Conservation (phyloP, 2,329 filamentous ascomycete species). For the Dactylellina sp. region DNA sequence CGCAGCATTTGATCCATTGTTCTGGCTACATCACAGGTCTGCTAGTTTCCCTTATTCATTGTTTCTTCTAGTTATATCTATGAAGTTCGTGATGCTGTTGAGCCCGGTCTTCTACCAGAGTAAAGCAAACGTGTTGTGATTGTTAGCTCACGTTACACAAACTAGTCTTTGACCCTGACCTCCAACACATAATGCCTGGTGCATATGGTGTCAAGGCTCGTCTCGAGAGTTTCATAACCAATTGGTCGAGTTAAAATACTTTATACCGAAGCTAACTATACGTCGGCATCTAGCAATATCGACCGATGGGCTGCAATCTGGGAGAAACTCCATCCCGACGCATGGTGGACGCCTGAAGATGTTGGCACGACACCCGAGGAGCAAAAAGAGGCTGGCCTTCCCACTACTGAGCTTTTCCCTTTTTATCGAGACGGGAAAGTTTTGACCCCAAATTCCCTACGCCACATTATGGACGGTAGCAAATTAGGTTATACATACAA, state of each 20-base stretch:
- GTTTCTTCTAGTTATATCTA: background rate
- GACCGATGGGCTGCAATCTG: constrained; percentile 39
- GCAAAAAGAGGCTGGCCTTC: background rate
- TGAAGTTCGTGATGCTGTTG: no score
- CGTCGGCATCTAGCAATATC: constrained; percentile 37
- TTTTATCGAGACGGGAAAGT: background rate
- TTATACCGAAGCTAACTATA: no score
- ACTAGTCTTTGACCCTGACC: no score
- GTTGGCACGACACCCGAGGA: background rate
- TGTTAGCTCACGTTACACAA: no score
- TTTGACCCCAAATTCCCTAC: background rate
- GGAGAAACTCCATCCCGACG: constrained; percentile 14
- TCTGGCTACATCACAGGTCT: constrained; percentile 46
- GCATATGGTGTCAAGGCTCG: no score
- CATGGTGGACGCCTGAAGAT: constrained; percentile 10
- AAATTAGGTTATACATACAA: constrained; percentile 13
- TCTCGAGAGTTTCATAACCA: no score
- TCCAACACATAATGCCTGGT: no score
- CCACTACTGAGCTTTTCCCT: background rate
- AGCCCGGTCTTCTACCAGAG: no score
- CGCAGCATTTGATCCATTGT: constrained; percentile 46
- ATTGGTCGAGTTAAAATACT: no score
- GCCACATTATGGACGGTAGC: background rate
- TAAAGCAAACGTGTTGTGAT: no score
- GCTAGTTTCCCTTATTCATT: background rate